Conservation (phyloP, 352 stramenopile species). For the Phytophthora boehmeriae region DNA sequence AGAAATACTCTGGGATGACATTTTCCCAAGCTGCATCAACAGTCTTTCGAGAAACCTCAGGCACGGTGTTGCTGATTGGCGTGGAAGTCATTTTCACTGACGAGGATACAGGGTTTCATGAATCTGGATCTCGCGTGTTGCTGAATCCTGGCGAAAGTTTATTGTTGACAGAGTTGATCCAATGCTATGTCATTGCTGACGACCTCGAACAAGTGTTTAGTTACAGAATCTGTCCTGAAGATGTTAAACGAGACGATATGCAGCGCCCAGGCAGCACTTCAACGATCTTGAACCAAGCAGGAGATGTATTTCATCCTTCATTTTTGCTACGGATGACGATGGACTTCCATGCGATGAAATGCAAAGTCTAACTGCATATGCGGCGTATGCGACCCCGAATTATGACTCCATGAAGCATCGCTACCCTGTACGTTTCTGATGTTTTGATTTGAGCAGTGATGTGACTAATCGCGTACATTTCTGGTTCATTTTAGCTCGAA, state of each 20-base stretch:
- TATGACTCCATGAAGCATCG: conserved; percentile 33
- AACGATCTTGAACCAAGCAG: conserved; percentile 51
- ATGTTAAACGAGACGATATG: conserved; percentile 50
- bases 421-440: conserved; percentile 29
- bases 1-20: conserved; percentile 73
- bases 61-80: conserved; percentile 77
- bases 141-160: conserved; percentile 79
- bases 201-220: conserved; percentile 73
- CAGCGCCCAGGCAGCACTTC: conserved; percentile 31
- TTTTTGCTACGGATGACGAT: conserved; percentile 26
- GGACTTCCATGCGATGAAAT: conserved; percentile 43
- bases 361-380: conserved; percentile 57
- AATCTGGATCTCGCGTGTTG: conserved; percentile 67
- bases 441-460: conserved; percentile 2
- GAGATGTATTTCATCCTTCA: conserved; percentile 62
- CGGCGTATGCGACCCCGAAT: conserved; percentile 51
- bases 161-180: conserved; percentile 77
- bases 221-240: conserved; percentile 57
- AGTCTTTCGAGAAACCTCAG: conserved; percentile 72
- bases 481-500: conserved; percentile 26
- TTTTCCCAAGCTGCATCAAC: conserved; percentile 64
- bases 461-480: neutral
- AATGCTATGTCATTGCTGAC: conserved; percentile 88
- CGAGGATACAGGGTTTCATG: conserved; percentile 29
- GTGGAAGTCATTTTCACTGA: conserved; percentile 77